Evolutionary conservation across 2,329 filamentous ascomycete species (phyloP), one percentile per base, ranked within the genome.

Genomic region (Falciphora oryzae): DNA sequence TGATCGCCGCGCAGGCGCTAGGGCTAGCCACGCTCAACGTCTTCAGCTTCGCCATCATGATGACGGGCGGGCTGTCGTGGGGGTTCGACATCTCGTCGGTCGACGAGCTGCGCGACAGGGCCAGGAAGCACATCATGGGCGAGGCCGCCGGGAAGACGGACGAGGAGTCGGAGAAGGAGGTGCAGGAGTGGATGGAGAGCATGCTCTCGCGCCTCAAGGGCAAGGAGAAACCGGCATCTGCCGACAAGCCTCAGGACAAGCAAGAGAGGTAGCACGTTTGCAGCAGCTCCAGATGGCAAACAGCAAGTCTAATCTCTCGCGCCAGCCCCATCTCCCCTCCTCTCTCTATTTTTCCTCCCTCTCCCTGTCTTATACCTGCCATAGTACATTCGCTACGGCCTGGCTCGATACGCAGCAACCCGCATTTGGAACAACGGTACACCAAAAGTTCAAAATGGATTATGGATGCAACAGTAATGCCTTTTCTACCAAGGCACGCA

Each of bases 11-110:
- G 44, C 90, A 96, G 76, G 94, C 94, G 0, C 80, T 99, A 28
- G 90, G 89, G 61, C 80, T 97, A 50, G 95, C 94, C 0, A 97
- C 93, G 0, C 83, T 97, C 70, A 97, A 97, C 71, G 91, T 95
- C 16, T 72, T 88, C 38, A 90, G 88, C 70, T 85, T 95, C 62
- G 88, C 83, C 0, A 86, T 97, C 74, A 86, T 96, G 83, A 77
- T 84, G 11, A 82, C 85, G 0, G 95, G 94, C 4, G 92, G 89
- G 0, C 75, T 88, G 14, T 80, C 91, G 67, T 96, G 89, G 83
- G 88, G 86, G 0, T 85, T 95, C 66, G 90, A 97, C 74, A 85
- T 98, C 50, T 87, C 87, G 72, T 82, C 81, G 59, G 63, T 92
- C 57, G 85, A 86, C 4, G 90, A 93, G 71, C 77, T 92, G 73